Evolutionary conservation across 352 stramenopile genomes (phyloP), one percentile per base, ranked within the genome.

Genomic region (Pythium myriotylum): DNA sequence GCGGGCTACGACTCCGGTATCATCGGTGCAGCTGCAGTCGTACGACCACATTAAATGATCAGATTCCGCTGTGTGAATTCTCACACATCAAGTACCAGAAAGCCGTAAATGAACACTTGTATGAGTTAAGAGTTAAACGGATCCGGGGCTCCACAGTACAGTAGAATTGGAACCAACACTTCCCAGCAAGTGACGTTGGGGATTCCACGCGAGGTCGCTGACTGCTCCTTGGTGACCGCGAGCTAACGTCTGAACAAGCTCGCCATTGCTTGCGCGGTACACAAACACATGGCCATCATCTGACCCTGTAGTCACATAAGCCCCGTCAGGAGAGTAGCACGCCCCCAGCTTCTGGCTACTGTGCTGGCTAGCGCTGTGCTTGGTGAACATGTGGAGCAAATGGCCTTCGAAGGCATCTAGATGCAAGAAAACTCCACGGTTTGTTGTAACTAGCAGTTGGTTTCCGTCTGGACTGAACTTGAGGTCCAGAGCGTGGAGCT

Each of bases 391-490:
- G 67, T 93, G 84, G 48, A 92, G 58, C 37, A 94, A 54, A 17
- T 88, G 81, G 24, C 86, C 86, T 67, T 95, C 85, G 54, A 95
- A 95, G 7, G 86, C 84, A 62, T 95, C 86, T 4, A 95, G 68
- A 32, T 92, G 86, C 35, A 95, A 58, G 49, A 94, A 90, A 27
- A 93, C 76, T 2, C 83, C 84, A 8, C 82, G 80, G 59, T 92
- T 92, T 20, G 86, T 94, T 8, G 80, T 74, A n/a, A 95, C 78
- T 14, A 95, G 79, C 24, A 95, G 67, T 51, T 91, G 80, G 53
- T 94, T 92, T 42, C 86, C 84, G 56, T 95, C 86, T 2, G 86
- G 83, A 69, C 86, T 95, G 43, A 95, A 95, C 57, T 91, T 87
- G 37, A 95, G 70, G 23, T 91, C 77, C 12, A 89, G 65, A 23